phyloP scores from a whole-genome alignment of 257 asterid species.

The Gynochthodes officinalis region DNA sequence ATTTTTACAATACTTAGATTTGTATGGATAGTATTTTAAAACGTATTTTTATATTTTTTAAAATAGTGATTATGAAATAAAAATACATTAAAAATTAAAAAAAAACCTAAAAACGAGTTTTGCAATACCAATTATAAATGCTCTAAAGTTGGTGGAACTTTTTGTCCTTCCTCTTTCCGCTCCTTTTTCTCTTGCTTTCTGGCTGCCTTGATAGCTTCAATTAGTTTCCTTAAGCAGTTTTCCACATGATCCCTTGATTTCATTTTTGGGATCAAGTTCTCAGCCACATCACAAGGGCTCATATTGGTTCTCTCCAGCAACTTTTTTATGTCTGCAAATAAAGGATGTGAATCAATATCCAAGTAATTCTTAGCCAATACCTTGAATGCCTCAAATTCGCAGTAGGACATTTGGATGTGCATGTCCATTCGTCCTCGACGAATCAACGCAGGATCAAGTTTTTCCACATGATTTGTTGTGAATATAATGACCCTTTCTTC shows the following conservation, averaged over 20 bases:
- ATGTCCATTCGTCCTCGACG: conserved; percentile 62
- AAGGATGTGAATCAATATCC: conserved; percentile 12
- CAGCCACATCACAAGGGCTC: conserved; percentile 31
- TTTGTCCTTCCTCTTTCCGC: not conserved
- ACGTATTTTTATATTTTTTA: no score
- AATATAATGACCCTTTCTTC: conserved; percentile 52
- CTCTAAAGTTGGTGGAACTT: no score
- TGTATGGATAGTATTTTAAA: no score
- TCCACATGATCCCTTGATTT: conserved; percentile 25
- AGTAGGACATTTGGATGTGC: conserved; percentile 47
- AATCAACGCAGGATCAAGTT: conserved; percentile 55
- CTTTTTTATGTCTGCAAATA: not conserved
- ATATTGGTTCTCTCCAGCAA: conserved; percentile 10
- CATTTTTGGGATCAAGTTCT: conserved; percentile 50
- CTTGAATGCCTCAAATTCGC: conserved; percentile 38
- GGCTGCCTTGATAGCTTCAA: not conserved
- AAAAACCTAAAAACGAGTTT: no score
- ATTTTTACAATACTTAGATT: no score
- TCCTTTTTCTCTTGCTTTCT: not conserved
- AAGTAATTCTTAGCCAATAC: conserved; percentile 24
- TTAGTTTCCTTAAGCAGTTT: not conserved
- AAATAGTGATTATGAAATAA: no score
- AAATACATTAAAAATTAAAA: no score
- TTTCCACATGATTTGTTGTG: conserved; percentile 54
- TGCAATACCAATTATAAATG: no score